These are phyloP conservation scores for Debaryomyces coudertii DNA, from an alignment of 1,139 yeast species.

Conservation along the genomic window DNA sequence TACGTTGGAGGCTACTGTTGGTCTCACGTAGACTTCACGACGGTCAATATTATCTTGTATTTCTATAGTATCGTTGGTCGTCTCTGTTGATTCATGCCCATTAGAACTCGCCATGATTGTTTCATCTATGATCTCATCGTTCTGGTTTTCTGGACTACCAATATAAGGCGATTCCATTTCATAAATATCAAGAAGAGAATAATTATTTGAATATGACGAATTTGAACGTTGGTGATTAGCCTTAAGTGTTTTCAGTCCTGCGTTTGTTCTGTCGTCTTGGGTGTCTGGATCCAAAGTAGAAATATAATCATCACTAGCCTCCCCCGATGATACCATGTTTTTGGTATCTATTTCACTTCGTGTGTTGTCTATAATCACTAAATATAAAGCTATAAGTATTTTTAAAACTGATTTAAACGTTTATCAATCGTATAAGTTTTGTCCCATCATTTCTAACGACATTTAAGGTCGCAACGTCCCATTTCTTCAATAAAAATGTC, in stretches of 20 bases:
- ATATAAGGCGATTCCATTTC: constrained; percentile 23
- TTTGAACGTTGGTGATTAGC: constrained; percentile 29
- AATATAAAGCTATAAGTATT: background rate
- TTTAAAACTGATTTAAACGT: background rate
- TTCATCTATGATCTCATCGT: constrained; percentile 8
- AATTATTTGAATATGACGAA: constrained; percentile 40
- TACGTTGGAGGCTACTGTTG: background rate
- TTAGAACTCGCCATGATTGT: constrained; percentile 11
- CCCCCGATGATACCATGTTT: constrained; percentile 2
- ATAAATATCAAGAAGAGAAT: constrained; percentile 34
- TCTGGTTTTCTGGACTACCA: constrained; percentile 8
- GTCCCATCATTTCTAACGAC: constrained; percentile 5
- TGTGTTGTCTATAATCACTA: background rate
- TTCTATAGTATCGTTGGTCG: constrained; percentile 2
- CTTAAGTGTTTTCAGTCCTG: constrained; percentile 7
- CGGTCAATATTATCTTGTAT: background rate
- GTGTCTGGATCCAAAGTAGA: background rate
- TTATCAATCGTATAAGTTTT: background rate
- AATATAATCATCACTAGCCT: background rate
- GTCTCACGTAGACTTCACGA: constrained; percentile 5
- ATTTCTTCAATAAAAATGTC: constrained; percentile 2
- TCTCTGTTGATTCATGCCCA: background rate
- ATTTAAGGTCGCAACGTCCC: constrained; percentile 9
- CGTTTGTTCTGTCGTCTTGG: background rate
- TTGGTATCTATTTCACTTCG: background rate